Evolutionary conservation across 495 filamentous ascomycete genomes (phyloP), one percentile per base, ranked within the genome.

Genomic region (Penicillium argentinense): DNA sequence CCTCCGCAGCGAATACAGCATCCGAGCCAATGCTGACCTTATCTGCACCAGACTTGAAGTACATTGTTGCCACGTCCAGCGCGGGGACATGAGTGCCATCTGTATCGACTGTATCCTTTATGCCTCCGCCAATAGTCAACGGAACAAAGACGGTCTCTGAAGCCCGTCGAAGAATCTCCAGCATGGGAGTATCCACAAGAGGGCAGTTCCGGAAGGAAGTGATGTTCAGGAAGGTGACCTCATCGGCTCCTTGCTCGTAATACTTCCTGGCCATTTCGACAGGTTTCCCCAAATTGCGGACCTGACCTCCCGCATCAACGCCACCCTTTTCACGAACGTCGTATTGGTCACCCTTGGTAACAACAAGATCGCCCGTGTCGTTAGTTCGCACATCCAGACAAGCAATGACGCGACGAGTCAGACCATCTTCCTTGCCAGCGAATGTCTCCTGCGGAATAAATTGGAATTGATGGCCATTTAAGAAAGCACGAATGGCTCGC

Each of bases 271-370:
- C 93, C 81, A 97, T 87, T 37, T 96, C 89, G 13, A 98, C 91
- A 0, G 93, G 93, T 69, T 98, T 97, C 51, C 93, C 93, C 0
- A 98, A 71, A 61, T 97, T 98, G 43, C 93, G 80, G 24, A 98
- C 93, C 42, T 83, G 76, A 16, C 90, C 83, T 39, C 77, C 81
- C n/a, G 71, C 68, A 7, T 74, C 59, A 14, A 68, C 60, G 9
- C 66, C 72, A 42, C 64, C 73, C 68, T 95, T 96, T 60, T 97
- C 93, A n/a, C 93, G 86, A n/a, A 98, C 93, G 59, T 98, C 93
- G 68, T 98, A 98, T 59, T 97, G 93, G 63, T 98, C 93, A 7
- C 93, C 93, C 69, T 98, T 98, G 4, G 93, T 98, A 12, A 98
- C 93, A 0, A 98, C 95, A 13, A 98, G 70, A 65, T 97, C 95